Evolutionary conservation across 1,284 basidiomycete species (phyloP), one percentile per base, ranked within the genome.

Genomic region (Chalciporus sp.): DNA sequence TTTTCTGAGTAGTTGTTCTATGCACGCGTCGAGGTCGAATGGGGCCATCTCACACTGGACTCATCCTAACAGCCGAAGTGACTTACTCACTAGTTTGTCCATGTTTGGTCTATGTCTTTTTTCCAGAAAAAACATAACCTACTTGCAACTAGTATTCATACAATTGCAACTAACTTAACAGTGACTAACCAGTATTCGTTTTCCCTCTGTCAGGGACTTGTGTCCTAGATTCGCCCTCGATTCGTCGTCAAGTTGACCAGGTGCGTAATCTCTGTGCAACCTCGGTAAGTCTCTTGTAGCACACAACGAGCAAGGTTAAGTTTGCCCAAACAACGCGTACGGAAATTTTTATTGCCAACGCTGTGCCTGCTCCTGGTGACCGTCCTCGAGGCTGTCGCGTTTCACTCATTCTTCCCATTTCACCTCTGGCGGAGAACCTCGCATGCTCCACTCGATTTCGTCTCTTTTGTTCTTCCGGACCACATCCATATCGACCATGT

Each of bases 1-100:
- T 77, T 98, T 98, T 55, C 87, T 82, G 33, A 94, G 83, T 53
- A 97, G 80, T 67, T 94, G 91, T 67, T 91, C 81, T 72, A 98
- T 96, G 73, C 94, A 96, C 60, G 91, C 92, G 79, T 96, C 94
- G 70, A 96, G 88, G 79, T 96, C 92, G 79, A 96, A 95, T 64
- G 92, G 90, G 54, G 90, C 88, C 92, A 94, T 94, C 35, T 40
- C 47, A 27, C 5, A 7, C 37, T 5, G n/a, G n/a, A n/a, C n/a
- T n/a, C n/a, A n/a, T n/a, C n/a, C n/a, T n/a, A n/a, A n/a, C n/a
- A n/a, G n/a, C 23, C 23, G 23, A 23, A 19, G 20, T 41, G 56
- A 37, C 57, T 52, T 35, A 50, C 47, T 55, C 31, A 17, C 19
- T 39, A 65, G 61, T 76, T 80, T 79, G 70, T 43, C n/a, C 42